Evolutionary conservation across 352 stramenopile species (phyloP).

Genomic region (Pythium scleroteichum): DNA sequence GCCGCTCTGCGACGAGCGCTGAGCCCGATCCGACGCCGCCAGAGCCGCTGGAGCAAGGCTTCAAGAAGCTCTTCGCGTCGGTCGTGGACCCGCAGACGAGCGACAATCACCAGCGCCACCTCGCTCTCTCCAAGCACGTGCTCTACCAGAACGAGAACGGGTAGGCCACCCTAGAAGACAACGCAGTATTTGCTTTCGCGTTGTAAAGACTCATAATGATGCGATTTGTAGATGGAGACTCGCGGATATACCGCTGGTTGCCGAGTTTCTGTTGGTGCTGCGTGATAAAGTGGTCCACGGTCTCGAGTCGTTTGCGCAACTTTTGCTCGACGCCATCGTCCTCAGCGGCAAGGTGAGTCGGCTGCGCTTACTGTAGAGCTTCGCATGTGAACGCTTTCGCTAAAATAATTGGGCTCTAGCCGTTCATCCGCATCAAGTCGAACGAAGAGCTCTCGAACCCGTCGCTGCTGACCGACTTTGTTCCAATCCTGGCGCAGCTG

Average conservation of each 20-base stretch:
- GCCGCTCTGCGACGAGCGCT: not conserved
- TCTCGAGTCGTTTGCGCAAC: conserved; percentile 37
- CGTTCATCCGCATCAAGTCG: conserved; percentile 67
- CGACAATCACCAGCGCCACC: conserved; percentile 64
- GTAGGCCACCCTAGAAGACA: no score
- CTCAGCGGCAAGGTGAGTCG: conserved; percentile 47
- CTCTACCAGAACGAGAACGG: conserved; percentile 70
- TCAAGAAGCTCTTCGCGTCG: conserved; percentile 69
- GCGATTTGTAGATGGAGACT: conserved; percentile 60
- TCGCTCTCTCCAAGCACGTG: conserved; percentile 78
- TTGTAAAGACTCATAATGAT: no score
- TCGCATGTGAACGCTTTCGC: not conserved
- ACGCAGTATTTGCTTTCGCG: no score
- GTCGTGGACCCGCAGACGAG: conserved; percentile 61
- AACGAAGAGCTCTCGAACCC: conserved; percentile 81
- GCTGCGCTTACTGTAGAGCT: not conserved
- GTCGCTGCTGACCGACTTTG: conserved; percentile 42
- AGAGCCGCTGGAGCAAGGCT: conserved; percentile 42
- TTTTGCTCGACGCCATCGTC: conserved; percentile 42
- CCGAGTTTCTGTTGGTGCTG: conserved; percentile 55
- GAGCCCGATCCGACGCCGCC: not conserved
- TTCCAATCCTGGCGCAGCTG: conserved; percentile 58
- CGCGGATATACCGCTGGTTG: conserved; percentile 58
- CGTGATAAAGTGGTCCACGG: conserved; percentile 58
- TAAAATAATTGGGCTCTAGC: conserved; percentile 29